Evolutionary conservation across 1,284 basidiomycete genomes (phyloP).

Genomic region (Abortiporus biennis): DNA sequence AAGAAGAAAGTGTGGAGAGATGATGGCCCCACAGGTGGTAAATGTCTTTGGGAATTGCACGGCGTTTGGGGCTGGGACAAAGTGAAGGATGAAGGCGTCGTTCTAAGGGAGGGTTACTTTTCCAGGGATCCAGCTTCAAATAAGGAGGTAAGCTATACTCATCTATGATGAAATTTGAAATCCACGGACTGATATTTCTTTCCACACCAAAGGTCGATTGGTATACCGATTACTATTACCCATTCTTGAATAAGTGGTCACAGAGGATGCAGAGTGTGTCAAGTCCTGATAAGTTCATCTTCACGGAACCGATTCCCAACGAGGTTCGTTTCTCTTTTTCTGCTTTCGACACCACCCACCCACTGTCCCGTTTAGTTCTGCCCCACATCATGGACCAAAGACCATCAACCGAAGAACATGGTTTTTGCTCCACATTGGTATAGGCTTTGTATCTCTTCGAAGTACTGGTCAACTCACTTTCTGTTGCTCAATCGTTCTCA

Average conservation of each 20-base stretch:
- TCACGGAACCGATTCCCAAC: slow-evolving; percentile 86
- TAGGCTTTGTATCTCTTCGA: no score
- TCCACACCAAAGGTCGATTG: slow-evolving; percentile 55
- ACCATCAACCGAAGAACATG: slow-evolving; percentile 64
- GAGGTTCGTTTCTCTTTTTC: slow-evolving; percentile 74
- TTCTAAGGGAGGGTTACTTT: slow-evolving; percentile 87
- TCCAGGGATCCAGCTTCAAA: slow-evolving; percentile 57
- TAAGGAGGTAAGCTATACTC: slow-evolving; percentile 43
- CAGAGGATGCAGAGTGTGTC: slow-evolving; percentile 49
- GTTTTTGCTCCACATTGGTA: slow-evolving; percentile 90
- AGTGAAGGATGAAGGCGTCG: slow-evolving; percentile 62
- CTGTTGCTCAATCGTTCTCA: slow-evolving; percentile 20
- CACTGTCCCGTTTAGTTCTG: slow-evolving; percentile 74
- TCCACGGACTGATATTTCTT: neutral
- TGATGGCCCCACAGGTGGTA: slow-evolving; percentile 64
- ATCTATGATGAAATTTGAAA: neutral
- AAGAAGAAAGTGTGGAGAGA: slow-evolving; percentile 61
- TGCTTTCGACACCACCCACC: neutral
- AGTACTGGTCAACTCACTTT: slow-evolving; percentile 12
- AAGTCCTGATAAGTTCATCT: slow-evolving; percentile 59
- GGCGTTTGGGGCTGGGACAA: slow-evolving; percentile 92
- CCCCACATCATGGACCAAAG: slow-evolving; percentile 66
- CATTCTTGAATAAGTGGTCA: slow-evolving; percentile 74
- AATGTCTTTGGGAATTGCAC: slow-evolving; percentile 87
- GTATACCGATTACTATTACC: slow-evolving; percentile 84